Conservation (phyloP, 2,329 filamentous ascomycete genomes). For the Mariannaea elegans region DNA sequence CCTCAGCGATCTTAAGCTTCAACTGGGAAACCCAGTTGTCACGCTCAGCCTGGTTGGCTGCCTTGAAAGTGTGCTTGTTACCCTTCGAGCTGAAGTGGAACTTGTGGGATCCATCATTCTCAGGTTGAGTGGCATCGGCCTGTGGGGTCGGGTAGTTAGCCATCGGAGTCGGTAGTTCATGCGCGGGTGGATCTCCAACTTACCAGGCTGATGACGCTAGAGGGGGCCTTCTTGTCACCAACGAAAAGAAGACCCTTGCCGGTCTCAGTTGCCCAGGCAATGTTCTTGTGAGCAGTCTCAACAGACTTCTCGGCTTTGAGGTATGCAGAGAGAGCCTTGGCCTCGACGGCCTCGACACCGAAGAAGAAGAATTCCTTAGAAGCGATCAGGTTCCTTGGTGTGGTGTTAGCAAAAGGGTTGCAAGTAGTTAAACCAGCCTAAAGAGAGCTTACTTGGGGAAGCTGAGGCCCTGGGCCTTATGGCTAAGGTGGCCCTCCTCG, state of each 20-base stretch:
- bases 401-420: slow-evolving; percentile 33
- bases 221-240: slow-evolving; percentile 83
- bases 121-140: slow-evolving; percentile 73
- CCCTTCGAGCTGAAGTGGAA: slow-evolving; percentile 87
- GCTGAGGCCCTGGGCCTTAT: slow-evolving; percentile 86
- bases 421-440: neutral
- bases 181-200: slow-evolving; percentile 46
- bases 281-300: slow-evolving; percentile 77
- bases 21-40: slow-evolving; percentile 91
- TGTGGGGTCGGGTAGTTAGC: slow-evolving; percentile 41
- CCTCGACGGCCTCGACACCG: slow-evolving; percentile 75
- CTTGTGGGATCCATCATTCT: slow-evolving; percentile 78
- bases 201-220: slow-evolving; percentile 87
- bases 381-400: slow-evolving; percentile 81
- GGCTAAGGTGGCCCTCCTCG: slow-evolving; percentile 84
- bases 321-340: slow-evolving; percentile 79
- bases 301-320: slow-evolving; percentile 88
- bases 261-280: slow-evolving; percentile 90
- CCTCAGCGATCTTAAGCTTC: slow-evolving; percentile 84
- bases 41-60: slow-evolving; percentile 76
- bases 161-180: slow-evolving; percentile 31
- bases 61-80: slow-evolving; percentile 96
- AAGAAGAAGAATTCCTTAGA: slow-evolving; percentile 96
- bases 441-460: slow-evolving; percentile 79
- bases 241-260: slow-evolving; percentile 96